Evolutionary conservation across 1,284 basidiomycete genomes (phyloP).

Genomic region (Phellopilus nigrolimitatus): DNA sequence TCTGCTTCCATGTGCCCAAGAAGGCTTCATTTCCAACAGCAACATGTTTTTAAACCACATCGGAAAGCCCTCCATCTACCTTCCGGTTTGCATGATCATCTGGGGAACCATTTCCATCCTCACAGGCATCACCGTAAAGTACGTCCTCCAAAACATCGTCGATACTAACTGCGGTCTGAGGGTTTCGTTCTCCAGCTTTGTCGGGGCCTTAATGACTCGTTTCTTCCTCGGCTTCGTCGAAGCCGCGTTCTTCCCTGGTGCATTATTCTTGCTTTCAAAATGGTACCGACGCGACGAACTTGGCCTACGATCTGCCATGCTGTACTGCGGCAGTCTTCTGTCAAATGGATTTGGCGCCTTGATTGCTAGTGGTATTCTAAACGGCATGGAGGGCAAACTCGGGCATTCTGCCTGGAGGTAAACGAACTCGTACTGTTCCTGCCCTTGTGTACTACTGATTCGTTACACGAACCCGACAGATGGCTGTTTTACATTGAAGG

Average conservation of each 20-base stretch:
- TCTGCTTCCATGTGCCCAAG: not conserved
- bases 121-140: slow-evolving; percentile 38
- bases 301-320: slow-evolving; percentile 65
- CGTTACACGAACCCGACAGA: slow-evolving; percentile 34
- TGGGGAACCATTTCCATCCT: slow-evolving; percentile 67
- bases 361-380: slow-evolving; percentile 71
- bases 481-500: slow-evolving; percentile 80
- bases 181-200: slow-evolving; percentile 27
- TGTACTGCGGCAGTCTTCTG: slow-evolving; percentile 70
- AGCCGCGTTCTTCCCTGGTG: slow-evolving; percentile 39
- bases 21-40: slow-evolving; percentile 30
- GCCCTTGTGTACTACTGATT: slow-evolving; percentile 4
- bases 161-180: not conserved
- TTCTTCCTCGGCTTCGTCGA: slow-evolving; percentile 43
- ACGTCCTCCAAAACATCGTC: not conserved
- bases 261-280: slow-evolving; percentile 54
- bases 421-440: not conserved
- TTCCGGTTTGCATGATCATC: slow-evolving; percentile 64
- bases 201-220: slow-evolving; percentile 35
- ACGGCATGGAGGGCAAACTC: slow-evolving; percentile 62
- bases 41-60: slow-evolving; percentile 73
- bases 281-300: slow-evolving; percentile 63
- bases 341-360: slow-evolving; percentile 82
- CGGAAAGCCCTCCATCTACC: slow-evolving; percentile 69
- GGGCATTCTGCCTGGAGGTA: slow-evolving; percentile 75